Base-by-base conservation (phyloP, 176 grass and related monocot species). In the Hordeum marinum region DNA sequence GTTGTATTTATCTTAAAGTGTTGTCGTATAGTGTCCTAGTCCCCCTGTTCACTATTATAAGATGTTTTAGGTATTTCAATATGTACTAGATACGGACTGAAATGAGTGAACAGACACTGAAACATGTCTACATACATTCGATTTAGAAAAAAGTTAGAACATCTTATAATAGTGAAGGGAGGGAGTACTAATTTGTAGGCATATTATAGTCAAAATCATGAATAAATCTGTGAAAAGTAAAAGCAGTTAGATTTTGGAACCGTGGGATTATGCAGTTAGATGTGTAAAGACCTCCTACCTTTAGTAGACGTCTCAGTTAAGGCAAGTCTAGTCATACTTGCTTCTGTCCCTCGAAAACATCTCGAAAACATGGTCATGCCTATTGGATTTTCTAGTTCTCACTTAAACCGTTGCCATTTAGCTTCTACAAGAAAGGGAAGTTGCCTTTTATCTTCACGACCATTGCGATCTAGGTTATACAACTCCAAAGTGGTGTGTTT, bases 301-400 rank as follows among this genome's bases (percentile, higher is more conserved):
- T 75, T 20, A 18, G 37, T 54, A 20, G 15, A 80, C 60, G 60
- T 85, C 37, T 75, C 37, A 11, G 50, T 69, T 46, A 52, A 58
- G 54, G 6, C 50, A 42, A 75, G 23, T 85, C 63, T 71, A 50
- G 29, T 45, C 46, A 76, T 85, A 48, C 67, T 72, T 82, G 31
- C 21, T 71, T 39, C 54, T 34, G 70, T 72, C 29, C 63, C 66
- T 59, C 50, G n/a, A 20, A 40, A 34, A 50, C 27, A 82, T 82
- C 66, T 59, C 50, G n/a, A 20, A 40, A 34, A 50, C 27, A 82
- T 82, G 8, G 23, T 72, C 23, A 72, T 21, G 57, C 55, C 45
- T 75, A 45, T 27, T 72, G 26, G 7, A 79, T 80, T 74, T n/a
- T 52, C 54, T 12, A 9, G 21, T 72, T 72, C 39, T 83, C 11